These are phyloP conservation scores for Saccharum officinarum DNA, from an alignment of 176 grass and related monocot genomes.

Conservation along the genomic window DNA sequence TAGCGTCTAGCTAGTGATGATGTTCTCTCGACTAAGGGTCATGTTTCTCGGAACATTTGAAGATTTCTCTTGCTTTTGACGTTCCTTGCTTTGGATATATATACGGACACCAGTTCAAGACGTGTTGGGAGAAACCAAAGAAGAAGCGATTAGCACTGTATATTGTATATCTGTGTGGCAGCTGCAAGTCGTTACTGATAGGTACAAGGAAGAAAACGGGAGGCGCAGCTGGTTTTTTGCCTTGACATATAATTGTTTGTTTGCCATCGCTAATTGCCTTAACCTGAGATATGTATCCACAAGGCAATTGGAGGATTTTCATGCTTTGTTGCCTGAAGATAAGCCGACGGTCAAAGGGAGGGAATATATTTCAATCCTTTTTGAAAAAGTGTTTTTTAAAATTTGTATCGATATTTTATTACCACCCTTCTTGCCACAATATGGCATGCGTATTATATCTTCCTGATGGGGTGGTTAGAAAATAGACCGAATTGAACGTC, in stretches of 20 bases:
- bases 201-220: not conserved
- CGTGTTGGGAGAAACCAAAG: constrained; percentile 33
- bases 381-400: not conserved
- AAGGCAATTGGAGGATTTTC: not conserved
- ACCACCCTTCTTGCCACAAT: too few species aligned
- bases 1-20: not conserved
- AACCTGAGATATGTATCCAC: not conserved
- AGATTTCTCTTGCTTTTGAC: constrained; percentile 19
- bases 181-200: not conserved
- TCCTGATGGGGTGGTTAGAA: not conserved
- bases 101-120: not conserved
- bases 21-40: not conserved
- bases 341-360: not conserved
- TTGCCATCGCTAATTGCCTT: too few species aligned
- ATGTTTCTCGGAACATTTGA: not conserved
- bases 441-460: not conserved
- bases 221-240: not conserved
- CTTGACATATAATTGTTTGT: not conserved
- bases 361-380: not conserved
- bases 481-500: not conserved
- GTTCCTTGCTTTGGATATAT: constrained; percentile 25
- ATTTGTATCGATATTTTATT: too few species aligned
- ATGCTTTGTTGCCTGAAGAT: too few species aligned
- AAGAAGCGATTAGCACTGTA: not conserved
- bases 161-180: not conserved